Evolutionary conservation across 305 asterid species (phyloP).

Genomic region (Solanum hybrid): DNA sequence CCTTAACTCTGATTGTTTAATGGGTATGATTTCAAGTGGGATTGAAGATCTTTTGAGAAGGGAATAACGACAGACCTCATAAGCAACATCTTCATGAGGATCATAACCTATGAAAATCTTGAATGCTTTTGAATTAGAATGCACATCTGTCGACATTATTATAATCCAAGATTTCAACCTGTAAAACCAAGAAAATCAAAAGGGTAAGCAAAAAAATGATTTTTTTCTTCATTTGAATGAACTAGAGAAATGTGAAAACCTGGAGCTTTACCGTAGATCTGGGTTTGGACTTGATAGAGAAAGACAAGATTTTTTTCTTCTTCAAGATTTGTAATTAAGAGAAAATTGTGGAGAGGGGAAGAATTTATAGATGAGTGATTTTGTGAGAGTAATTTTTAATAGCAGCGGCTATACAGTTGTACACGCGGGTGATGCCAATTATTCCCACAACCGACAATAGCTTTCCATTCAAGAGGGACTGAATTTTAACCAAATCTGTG

Average conservation of each 20-base stretch:
- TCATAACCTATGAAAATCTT: slow-evolving; percentile 84
- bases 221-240: neutral
- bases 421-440: neutral
- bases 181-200: neutral
- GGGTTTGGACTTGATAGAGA: neutral
- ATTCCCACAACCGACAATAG: neutral
- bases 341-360: neutral
- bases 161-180: neutral
- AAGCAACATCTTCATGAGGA: slow-evolving; percentile 68
- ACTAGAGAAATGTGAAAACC: neutral
- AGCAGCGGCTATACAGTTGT: slow-evolving; percentile 1
- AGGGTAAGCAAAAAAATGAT: neutral
- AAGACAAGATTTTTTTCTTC: neutral
- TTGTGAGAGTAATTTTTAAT: neutral
- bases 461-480: neutral
- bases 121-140: slow-evolving; percentile 11
- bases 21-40: slow-evolving; percentile 60
- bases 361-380: neutral
- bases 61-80: slow-evolving; percentile 73
- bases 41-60: slow-evolving; percentile 58
- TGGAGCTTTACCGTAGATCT: neutral
- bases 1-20: slow-evolving; percentile 69
- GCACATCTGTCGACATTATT: neutral
- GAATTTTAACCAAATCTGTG: neutral
- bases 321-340: neutral